phyloP scores from a whole-genome alignment of 1,139 yeast genomes.

The Spathaspora sp. region DNA sequence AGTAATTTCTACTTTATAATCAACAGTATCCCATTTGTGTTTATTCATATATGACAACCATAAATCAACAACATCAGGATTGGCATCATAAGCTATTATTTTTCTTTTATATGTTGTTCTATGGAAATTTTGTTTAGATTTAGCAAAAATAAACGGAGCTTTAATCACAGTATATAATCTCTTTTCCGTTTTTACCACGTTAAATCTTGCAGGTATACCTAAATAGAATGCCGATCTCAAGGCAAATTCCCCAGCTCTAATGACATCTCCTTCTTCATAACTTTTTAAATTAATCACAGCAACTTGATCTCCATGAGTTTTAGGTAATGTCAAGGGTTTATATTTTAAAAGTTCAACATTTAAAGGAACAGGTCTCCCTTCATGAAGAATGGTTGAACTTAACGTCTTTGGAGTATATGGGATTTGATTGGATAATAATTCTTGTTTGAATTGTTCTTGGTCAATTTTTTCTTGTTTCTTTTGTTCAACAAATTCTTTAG shows the following conservation, averaged over 20 bases:
- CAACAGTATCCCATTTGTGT: constrained; percentile 78
- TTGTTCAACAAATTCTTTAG: constrained; percentile 31
- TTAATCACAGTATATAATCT: constrained; percentile 87
- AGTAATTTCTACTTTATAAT: constrained; percentile 72
- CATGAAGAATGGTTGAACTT: constrained; percentile 29
- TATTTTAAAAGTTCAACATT: constrained; percentile 81
- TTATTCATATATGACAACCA: constrained; percentile 80
- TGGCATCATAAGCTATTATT: constrained; percentile 78
- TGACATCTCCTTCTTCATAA: constrained; percentile 67
- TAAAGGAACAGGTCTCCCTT: constrained; percentile 66
- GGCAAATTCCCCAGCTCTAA: constrained; percentile 81
- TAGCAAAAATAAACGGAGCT: constrained; percentile 94
- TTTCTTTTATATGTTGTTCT: constrained; percentile 78
- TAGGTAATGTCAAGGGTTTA: constrained; percentile 72
- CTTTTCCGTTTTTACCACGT: constrained; percentile 69
- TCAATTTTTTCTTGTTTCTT: constrained; percentile 27
- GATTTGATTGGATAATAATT: constrained; percentile 30
- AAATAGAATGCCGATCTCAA: constrained; percentile 86
- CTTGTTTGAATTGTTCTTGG: constrained; percentile 28
- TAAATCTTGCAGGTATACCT: constrained; percentile 64
- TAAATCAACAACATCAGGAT: constrained; percentile 79
- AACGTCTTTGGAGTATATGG: constrained; percentile 43
- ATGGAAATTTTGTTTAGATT: constrained; percentile 91
- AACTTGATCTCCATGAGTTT: constrained; percentile 68
- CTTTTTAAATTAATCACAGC: constrained; percentile 74